Evolutionary conservation across 2,329 filamentous ascomycete species (phyloP).

Genomic region (Harringtonia aguacate): DNA sequence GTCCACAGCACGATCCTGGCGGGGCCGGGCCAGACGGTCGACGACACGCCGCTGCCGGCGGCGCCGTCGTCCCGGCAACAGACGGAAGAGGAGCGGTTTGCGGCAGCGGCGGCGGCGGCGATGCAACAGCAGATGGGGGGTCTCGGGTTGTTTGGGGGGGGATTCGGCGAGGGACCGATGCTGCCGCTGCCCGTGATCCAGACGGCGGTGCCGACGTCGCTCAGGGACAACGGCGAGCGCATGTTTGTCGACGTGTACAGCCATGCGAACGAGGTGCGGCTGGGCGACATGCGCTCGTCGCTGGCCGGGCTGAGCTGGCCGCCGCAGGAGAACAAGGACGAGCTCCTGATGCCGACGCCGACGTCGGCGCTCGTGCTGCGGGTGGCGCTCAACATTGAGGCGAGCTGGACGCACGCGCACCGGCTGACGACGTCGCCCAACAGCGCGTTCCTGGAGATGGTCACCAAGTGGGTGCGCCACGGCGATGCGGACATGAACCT

Average conservation of each 20-base stretch:
- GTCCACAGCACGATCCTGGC: constrained; percentile 71
- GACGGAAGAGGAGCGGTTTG: not conserved
- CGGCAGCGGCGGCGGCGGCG: constrained; percentile 18
- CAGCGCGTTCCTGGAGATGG: no score
- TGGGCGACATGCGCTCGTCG: constrained; percentile 45
- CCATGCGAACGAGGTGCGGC: constrained; percentile 53
- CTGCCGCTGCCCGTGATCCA: not conserved
- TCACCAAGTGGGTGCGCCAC: not conserved
- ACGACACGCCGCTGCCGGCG: constrained; percentile 30
- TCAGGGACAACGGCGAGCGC: constrained; percentile 24
- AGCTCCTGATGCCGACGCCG: constrained; percentile 53
- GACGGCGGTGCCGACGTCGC: not conserved
- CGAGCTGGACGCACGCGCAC: constrained; percentile 41
- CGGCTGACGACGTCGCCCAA: constrained; percentile 18
- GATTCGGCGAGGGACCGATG: not conserved
- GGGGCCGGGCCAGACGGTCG: constrained; percentile 46
- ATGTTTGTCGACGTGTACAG: constrained; percentile 85
- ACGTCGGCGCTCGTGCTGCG: constrained; percentile 61
- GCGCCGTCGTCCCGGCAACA: constrained; percentile 13
- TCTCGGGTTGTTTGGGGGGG: no score
- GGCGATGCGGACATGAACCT: constrained; percentile 46
- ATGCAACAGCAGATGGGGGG: not conserved
- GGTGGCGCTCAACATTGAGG: constrained; percentile 70
- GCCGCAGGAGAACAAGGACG: constrained; percentile 23
- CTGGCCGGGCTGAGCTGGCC: constrained; percentile 40